These are phyloP conservation scores for Cutaneotrichosporon dermatis DNA, from an alignment of 1,284 basidiomycete species.

Conservation along the genomic window DNA sequence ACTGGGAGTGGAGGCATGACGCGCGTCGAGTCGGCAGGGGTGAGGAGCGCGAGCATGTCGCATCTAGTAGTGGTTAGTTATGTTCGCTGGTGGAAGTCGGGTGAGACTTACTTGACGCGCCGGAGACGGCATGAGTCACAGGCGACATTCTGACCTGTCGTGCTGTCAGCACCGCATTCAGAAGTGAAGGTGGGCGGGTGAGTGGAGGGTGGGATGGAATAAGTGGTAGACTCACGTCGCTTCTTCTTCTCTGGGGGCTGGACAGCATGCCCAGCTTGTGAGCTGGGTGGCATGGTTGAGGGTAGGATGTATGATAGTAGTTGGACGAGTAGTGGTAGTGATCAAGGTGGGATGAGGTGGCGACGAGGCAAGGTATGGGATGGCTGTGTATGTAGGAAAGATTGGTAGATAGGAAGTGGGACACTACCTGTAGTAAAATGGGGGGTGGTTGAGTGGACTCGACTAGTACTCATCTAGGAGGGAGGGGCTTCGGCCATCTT, in stretches of 20 bases:
- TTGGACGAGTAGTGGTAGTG: not conserved
- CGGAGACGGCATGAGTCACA: conserved; percentile 39
- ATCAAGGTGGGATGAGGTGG: not conserved
- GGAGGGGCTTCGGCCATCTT: too few species aligned
- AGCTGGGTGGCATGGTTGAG: conserved; percentile 1
- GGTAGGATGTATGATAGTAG: not conserved
- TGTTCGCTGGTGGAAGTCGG: too few species aligned
- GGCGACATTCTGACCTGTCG: conserved; percentile 38
- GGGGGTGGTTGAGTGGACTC: not conserved
- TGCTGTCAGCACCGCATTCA: not conserved
- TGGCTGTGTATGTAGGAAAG: not conserved
- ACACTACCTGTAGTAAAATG: not conserved
- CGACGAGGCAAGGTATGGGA: not conserved
- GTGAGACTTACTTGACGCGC: conserved; percentile 33
- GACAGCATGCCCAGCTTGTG: not conserved
- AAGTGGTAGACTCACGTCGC: conserved; percentile 23
- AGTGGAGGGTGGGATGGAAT: not conserved
- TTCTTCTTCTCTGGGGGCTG: conserved; percentile 24
- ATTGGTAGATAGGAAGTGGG: not conserved
- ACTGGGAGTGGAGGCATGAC: conserved; percentile 11
- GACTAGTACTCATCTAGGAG: too few species aligned
- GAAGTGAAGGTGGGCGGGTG: not conserved
- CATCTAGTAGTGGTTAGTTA: conserved; percentile 7
- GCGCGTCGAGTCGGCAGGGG: conserved; percentile 9
- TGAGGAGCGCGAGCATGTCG: conserved; percentile 31